Percentiles rank a stretch among this genome's conserved stretches.
Evolutionary conservation across 2,329 filamentous ascomycete genomes (phyloP).

Genomic region (Diatrype stigma): DNA sequence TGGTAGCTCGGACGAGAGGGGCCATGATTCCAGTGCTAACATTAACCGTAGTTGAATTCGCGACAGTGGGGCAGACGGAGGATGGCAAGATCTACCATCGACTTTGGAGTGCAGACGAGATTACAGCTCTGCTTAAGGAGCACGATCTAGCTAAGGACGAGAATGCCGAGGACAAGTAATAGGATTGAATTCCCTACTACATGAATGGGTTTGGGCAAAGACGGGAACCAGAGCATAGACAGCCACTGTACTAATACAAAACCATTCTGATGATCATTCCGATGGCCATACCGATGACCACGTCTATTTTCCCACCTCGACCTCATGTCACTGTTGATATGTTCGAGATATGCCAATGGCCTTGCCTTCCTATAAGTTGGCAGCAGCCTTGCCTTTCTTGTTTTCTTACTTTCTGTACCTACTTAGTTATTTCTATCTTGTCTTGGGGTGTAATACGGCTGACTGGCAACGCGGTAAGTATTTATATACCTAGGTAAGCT

Average conservation of each 20-base stretch:
- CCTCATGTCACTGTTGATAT: too few species aligned
- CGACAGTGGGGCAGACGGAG: constrained; percentile 92
- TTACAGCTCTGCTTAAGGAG: constrained; percentile 88
- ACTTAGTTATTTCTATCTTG: too few species aligned
- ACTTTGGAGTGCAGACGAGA: constrained; percentile 95
- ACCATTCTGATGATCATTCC: too few species aligned
- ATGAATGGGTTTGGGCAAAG: constrained; percentile 1
- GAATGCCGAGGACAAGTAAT: constrained; percentile 61
- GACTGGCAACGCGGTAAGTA: too few species aligned
- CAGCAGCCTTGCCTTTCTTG: too few species aligned
- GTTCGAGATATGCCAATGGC: too few species aligned
- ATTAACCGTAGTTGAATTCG: constrained; percentile 78
- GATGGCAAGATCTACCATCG: constrained; percentile 97
- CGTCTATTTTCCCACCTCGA: too few species aligned
- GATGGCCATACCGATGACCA: too few species aligned
- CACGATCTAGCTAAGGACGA: constrained; percentile 90
- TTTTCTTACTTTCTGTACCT: too few species aligned
- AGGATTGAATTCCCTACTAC: constrained; percentile 3
- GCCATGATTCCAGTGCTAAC: constrained; percentile 22
- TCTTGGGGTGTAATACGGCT: too few species aligned
- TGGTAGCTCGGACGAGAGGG: background rate
- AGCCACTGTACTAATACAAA: background rate
- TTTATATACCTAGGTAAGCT: too few species aligned
- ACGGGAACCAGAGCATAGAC: background rate
- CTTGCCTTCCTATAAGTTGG: too few species aligned